Percentiles rank a stretch among this genome's conserved stretches.
These are phyloP conservation scores for Haberlea rhodopensis DNA, from an alignment of 257 asterid species.

Conservation along the genomic window DNA sequence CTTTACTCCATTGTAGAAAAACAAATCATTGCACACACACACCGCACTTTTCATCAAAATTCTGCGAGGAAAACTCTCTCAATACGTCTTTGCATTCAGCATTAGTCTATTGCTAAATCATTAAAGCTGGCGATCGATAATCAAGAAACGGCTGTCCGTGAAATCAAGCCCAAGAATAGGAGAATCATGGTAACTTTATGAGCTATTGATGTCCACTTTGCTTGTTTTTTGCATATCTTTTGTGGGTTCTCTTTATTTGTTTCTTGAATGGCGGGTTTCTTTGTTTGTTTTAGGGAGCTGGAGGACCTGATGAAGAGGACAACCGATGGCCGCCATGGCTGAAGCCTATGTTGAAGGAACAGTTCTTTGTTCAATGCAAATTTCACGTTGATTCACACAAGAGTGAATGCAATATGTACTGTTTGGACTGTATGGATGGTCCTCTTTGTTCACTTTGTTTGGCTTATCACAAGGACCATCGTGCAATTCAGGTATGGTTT, in stretches of 20 bases:
- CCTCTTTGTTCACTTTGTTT: constrained; percentile 57
- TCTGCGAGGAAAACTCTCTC: too few species aligned
- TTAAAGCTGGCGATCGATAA: constrained; percentile 77
- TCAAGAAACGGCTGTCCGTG: constrained; percentile 53
- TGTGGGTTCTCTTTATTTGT: background rate
- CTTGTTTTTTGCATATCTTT: background rate
- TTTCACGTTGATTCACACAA: constrained; percentile 52
- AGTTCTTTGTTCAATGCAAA: constrained; percentile 3
- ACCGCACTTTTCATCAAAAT: background rate
- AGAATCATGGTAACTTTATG: constrained; percentile 58
- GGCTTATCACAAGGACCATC: constrained; percentile 51
- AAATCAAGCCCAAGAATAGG: constrained; percentile 64
- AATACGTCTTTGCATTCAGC: background rate
- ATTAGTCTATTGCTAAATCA: background rate
- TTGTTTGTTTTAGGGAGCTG: constrained; percentile 44
- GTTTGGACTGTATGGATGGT: constrained; percentile 5
- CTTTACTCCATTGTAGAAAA: background rate
- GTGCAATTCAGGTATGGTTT: constrained; percentile 48
- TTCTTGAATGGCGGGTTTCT: background rate
- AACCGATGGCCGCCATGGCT: constrained; percentile 7
- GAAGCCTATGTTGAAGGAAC: constrained; percentile 1
- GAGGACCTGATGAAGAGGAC: constrained; percentile 57
- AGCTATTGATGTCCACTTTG: background rate
- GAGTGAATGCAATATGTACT: constrained; percentile 54
- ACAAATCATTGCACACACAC: background rate